Base-by-base conservation (phyloP, 371 early-diverging fungal species). In the Conidiobolus coronatus region DNA sequence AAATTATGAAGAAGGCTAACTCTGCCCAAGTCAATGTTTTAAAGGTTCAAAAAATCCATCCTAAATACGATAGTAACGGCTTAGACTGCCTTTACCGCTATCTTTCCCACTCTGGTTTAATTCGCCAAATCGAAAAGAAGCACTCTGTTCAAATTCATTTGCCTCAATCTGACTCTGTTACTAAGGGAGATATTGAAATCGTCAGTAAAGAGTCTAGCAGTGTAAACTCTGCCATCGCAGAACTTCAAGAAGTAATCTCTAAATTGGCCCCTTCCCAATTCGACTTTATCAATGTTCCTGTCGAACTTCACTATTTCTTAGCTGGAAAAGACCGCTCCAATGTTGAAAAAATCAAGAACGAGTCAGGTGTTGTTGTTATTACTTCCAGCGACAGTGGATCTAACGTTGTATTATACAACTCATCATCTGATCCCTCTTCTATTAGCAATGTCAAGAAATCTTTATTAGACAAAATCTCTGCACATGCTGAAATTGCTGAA, bases 1-100 rank as follows among this genome's bases (percentile, higher is more conserved):
- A 77, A 43, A 78, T 86, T 18, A 68, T 86, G 66, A 76, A 77
- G 46, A 85, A 83, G 65, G 81, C 86, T 17, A 70, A 66, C 52
- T 64, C 71, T 36, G 64, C 69, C 39, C 61, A 68, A 29, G 69
- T 71, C 36, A 60, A 62, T 46, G 55, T 61, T 1, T 55, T 74
- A 17, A 68, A 78, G 53, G 55, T 77, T 45, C 45, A 67, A 18
- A 50, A 59, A 17, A 44, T 61, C 34, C 73, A 79, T 58, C 9
- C 29, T 9, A 60, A 64, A 23, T 50, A 61, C 7, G 55, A 64
- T 11, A 55, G 52, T 14, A 24, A 22, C 17, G 36, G 21, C 18
- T 20, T 39, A 22, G 7, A 8, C 24, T 17, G 15, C 20, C 20
- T 47, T 6, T 23, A 21, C 21, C 9, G 13, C 14, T 47, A 47